phyloP scores from a whole-genome alignment of 345 rosid species.

The Rhodamnia argentea region DNA sequence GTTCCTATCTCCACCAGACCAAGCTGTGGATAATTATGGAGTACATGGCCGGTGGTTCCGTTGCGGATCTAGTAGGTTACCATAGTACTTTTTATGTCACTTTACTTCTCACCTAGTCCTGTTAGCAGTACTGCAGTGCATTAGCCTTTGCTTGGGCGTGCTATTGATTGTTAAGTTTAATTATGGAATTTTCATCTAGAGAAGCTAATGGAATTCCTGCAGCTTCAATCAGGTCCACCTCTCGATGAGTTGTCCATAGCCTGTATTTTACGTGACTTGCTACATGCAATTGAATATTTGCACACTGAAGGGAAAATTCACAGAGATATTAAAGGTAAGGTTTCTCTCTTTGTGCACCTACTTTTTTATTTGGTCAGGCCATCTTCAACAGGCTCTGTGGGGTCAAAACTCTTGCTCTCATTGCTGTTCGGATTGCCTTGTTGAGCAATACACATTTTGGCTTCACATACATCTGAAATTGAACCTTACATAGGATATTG shows the following conservation, averaged over 20 bases:
- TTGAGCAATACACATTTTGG: not conserved
- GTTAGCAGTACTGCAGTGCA: not conserved
- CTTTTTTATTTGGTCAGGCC: not conserved
- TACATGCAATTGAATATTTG: slow-evolving; percentile 94
- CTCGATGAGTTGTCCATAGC: slow-evolving; percentile 91
- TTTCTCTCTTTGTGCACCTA: slow-evolving; percentile 6
- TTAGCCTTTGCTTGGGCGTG: not conserved
- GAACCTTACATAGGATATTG: not conserved
- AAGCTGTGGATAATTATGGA: slow-evolving; percentile 99
- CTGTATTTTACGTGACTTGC: slow-evolving; percentile 85
- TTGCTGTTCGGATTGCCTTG: not conserved
- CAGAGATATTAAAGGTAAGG: slow-evolving; percentile 99
- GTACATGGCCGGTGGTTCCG: slow-evolving; percentile 99
- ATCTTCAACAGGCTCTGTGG: not conserved
- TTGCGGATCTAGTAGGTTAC: slow-evolving; percentile 95
- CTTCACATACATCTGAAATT: not conserved
- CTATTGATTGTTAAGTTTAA: not conserved
- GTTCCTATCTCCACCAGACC: slow-evolving; percentile 95
- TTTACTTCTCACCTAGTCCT: not conserved
- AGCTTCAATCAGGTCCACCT: slow-evolving; percentile 94
- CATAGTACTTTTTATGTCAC: slow-evolving; percentile 8
- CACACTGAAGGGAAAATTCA: slow-evolving; percentile 95
- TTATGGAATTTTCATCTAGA: not conserved
- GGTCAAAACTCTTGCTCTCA: not conserved
- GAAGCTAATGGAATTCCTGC: slow-evolving; percentile 21